Evolutionary conservation across 768 basidiomycete species (phyloP).

Genomic region (Mycena vulgaris): DNA sequence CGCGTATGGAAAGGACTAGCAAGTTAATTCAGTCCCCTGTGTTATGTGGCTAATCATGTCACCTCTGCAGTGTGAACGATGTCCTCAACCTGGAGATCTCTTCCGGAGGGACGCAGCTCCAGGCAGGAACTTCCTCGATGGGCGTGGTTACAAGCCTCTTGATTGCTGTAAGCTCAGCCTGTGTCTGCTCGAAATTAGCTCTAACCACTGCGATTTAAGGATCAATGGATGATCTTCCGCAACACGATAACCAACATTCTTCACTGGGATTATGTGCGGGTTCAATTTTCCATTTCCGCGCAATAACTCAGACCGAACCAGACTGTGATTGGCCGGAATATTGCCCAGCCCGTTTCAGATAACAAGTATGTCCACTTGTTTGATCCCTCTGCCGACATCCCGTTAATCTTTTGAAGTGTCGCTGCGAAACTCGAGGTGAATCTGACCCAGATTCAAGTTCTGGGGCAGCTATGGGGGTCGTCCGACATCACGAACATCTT

Average conservation of each 20-base stretch:
- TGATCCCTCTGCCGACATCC: not conserved
- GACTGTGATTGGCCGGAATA: conserved; percentile 62
- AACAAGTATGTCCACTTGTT: conserved; percentile 32
- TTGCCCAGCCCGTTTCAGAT: conserved; percentile 61
- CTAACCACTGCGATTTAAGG: conserved; percentile 33
- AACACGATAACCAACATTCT: conserved; percentile 59
- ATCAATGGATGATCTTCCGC: conserved; percentile 68
- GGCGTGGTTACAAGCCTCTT: conserved; percentile 58
- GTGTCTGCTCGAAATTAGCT: not conserved
- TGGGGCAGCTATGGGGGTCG: conserved; percentile 58
- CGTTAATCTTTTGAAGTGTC: conserved; percentile 45
- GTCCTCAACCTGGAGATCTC: conserved; percentile 64
- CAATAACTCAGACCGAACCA: conserved; percentile 38
- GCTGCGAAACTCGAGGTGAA: conserved; percentile 59
- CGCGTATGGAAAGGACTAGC: conserved; percentile 40
- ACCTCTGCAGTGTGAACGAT: conserved; percentile 56
- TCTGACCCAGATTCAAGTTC: conserved; percentile 53
- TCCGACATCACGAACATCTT: conserved; percentile 45
- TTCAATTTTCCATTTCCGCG: not conserved
- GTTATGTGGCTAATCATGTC: not conserved
- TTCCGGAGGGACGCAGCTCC: conserved; percentile 59
- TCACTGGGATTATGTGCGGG: conserved; percentile 65
- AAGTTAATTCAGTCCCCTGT: not conserved
- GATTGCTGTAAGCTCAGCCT: conserved; percentile 44
- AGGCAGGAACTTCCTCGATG: conserved; percentile 47